phyloP scores from a whole-genome alignment of 2,329 filamentous ascomycete genomes.

The Neonectria coccinea region DNA sequence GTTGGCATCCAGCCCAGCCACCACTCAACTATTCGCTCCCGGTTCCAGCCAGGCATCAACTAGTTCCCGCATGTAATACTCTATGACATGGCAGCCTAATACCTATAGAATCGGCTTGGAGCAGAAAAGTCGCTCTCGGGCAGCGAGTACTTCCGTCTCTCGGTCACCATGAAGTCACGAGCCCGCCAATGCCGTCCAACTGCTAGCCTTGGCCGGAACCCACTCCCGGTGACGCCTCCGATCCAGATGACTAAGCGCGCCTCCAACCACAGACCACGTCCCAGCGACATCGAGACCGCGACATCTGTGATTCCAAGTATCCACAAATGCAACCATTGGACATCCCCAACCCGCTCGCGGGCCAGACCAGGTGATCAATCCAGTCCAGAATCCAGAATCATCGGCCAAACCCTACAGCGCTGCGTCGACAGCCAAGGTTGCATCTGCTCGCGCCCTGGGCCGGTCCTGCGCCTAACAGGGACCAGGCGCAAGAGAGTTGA shows the following conservation, averaged over 20 bases:
- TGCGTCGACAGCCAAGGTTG: constrained; percentile 4
- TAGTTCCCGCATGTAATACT: not conserved
- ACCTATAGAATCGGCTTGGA: not conserved
- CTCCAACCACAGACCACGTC: constrained; percentile 40
- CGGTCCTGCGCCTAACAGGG: constrained; percentile 3
- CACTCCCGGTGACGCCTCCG: constrained; percentile 2
- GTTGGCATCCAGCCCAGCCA: not conserved
- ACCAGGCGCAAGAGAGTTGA: constrained; percentile 14
- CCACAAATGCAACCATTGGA: constrained; percentile 45
- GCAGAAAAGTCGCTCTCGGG: not conserved
- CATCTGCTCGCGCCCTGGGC: constrained; percentile 2
- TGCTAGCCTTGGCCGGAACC: not conserved
- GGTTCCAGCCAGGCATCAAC: not conserved
- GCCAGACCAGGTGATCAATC: constrained; percentile 22
- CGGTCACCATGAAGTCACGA: constrained; percentile 11
- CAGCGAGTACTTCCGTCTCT: not conserved
- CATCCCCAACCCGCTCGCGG: constrained; percentile 30
- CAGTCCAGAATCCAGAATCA: constrained; percentile 24
- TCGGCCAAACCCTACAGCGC: constrained; percentile 14
- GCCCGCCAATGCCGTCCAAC: not conserved
- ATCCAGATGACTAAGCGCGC: constrained; percentile 42
- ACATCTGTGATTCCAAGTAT: constrained; percentile 42
- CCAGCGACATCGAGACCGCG: constrained; percentile 40
- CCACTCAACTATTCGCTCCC: not conserved
- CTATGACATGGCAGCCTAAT: not conserved